These are phyloP conservation scores for Ulmus americana DNA, from an alignment of 331 rosid species.

Conservation along the genomic window DNA sequence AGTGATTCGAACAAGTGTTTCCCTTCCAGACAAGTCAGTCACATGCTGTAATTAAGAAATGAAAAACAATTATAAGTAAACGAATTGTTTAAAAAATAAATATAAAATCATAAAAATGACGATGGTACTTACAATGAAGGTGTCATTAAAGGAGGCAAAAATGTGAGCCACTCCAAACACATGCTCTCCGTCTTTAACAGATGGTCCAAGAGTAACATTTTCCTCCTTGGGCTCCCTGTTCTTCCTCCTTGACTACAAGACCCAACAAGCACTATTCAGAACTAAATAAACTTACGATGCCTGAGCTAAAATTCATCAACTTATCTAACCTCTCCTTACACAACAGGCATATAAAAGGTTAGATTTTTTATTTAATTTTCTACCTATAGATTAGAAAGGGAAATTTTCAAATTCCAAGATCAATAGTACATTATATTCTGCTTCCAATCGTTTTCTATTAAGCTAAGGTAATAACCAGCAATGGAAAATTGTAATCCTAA, in stretches of 20 bases:
- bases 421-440: not conserved
- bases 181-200: slow-evolving; percentile 37
- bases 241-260: slow-evolving; percentile 31
- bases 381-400: not conserved
- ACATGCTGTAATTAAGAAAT: slow-evolving; percentile 43
- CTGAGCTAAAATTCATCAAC: not conserved
- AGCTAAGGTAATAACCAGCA: not conserved
- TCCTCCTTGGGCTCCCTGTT: slow-evolving; percentile 42
- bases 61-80: not conserved
- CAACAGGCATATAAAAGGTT: not conserved
- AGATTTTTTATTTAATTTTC: not conserved
- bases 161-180: slow-evolving; percentile 46
- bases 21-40: slow-evolving; percentile 74
- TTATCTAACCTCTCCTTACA: no score
- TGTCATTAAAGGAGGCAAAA: slow-evolving; percentile 44
- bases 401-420: not conserved
- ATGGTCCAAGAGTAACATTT: slow-evolving; percentile 42
- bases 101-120: not conserved
- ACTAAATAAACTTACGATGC: not conserved
- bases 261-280: not conserved
- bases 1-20: slow-evolving; percentile 69
- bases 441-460: not conserved
- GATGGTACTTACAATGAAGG: slow-evolving; percentile 30
- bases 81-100: not conserved
- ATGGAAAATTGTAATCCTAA: not conserved